A percentile compares a stretch with the other conserved stretches of the same genome.
Evolutionary conservation across 176 grass and related monocot species (phyloP).

Genomic region (Cymbopogon citratus): DNA sequence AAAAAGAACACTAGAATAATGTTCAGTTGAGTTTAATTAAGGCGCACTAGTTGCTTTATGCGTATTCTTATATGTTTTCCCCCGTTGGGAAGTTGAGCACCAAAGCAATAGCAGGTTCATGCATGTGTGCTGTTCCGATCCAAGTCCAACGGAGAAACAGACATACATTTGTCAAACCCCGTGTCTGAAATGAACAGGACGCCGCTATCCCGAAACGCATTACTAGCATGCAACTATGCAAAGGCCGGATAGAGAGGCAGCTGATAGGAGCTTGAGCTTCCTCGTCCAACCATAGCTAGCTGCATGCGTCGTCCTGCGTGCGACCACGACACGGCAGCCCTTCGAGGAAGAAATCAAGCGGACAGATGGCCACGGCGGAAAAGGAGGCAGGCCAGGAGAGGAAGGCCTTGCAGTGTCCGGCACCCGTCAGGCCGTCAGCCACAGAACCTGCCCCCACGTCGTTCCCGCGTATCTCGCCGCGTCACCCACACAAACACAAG

Average conservation of each 20-base stretch:
- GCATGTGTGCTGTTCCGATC: not conserved
- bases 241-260: not conserved
- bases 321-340: slow-evolving; percentile 6
- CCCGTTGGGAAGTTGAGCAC: not conserved
- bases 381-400: not conserved
- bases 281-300: not conserved
- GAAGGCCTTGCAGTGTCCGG: not conserved
- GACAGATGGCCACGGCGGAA: not conserved
- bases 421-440: slow-evolving; percentile 18
- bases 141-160: not conserved
- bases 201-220: slow-evolving; percentile 17
- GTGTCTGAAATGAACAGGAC: slow-evolving; percentile 31
- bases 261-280: not conserved
- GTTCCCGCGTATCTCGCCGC: not conserved
- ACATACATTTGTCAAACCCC: slow-evolving; percentile 26
- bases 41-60: not conserved
- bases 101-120: slow-evolving; percentile 30
- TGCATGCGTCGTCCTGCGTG: not conserved
- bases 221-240: not conserved
- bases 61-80: not conserved
- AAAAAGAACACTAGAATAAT: not conserved
- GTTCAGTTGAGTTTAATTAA: not conserved
- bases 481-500: too few relatives aligned
- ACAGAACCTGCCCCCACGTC: not conserved
- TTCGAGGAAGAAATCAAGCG: not conserved